Conservation (phyloP, 2,329 filamentous ascomycete species). For the Monosporascus sp. region DNA sequence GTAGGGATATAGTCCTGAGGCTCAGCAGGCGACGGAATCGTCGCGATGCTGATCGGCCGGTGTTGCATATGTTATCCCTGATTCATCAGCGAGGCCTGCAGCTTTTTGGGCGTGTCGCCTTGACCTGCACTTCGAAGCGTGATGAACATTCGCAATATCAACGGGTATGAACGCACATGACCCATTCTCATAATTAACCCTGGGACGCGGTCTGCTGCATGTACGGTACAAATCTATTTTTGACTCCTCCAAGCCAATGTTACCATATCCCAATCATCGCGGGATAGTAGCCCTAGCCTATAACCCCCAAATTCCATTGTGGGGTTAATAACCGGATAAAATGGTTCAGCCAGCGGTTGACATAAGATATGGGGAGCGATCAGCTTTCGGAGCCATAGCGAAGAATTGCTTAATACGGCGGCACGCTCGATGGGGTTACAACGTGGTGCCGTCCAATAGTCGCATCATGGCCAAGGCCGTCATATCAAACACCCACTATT, state of each 20-base stretch:
- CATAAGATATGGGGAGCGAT: neutral
- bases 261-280: neutral
- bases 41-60: neutral
- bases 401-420: neutral
- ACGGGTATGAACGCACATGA: neutral
- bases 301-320: neutral
- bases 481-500: neutral
- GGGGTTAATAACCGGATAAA: neutral
- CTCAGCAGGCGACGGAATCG: neutral
- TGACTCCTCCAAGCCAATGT: neutral
- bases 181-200: neutral
- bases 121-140: neutral
- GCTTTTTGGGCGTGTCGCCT: neutral
- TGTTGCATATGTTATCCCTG: neutral
- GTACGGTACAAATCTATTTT: too few relatives aligned
- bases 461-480: neutral
- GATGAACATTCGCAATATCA: neutral
- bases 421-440: neutral
- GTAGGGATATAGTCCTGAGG: neutral
- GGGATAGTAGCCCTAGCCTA: neutral
- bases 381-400: neutral
- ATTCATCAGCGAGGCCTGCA: neutral
- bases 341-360: neutral
- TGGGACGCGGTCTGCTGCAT: neutral
- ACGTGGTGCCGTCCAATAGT: neutral